Evolutionary conservation across 1,284 basidiomycete species (phyloP).

Genomic region (Microbotryum lychnidis-dioicae): DNA sequence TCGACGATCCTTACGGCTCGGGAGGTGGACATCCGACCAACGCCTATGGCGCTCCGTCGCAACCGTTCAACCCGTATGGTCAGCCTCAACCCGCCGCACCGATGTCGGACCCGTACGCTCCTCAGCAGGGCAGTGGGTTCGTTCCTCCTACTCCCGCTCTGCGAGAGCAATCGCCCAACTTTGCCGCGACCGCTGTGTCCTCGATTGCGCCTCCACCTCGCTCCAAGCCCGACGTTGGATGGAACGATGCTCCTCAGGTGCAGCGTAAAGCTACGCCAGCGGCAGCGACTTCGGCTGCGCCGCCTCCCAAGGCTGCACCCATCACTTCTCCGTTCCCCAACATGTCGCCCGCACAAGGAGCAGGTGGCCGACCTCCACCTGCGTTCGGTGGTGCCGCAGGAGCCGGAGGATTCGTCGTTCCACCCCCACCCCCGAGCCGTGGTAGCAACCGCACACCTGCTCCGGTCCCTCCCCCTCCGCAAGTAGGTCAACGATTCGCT

Average conservation of each 20-base stretch:
- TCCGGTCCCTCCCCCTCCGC: constrained; percentile 37
- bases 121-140: constrained; percentile 13
- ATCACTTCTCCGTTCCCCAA: constrained; percentile 89
- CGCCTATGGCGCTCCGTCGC: not conserved
- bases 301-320: constrained; percentile 51
- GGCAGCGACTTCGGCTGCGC: constrained; percentile 47
- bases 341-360: constrained; percentile 34
- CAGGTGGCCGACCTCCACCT: constrained; percentile 28
- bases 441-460: constrained; percentile 32
- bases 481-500: constrained; percentile 28
- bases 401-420: constrained; percentile 34
- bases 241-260: constrained; percentile 78
- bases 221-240: constrained; percentile 56
- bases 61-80: constrained; percentile 19
- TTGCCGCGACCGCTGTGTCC: constrained; percentile 40
- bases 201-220: constrained; percentile 38
- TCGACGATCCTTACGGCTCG: constrained; percentile 27
- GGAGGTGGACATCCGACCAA: constrained; percentile 9
- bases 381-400: constrained; percentile 12
- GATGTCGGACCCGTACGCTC: constrained; percentile 30
- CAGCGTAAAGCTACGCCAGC: constrained; percentile 47
- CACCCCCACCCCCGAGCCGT: constrained; percentile 34
- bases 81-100: constrained; percentile 9
- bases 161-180: constrained; percentile 40
- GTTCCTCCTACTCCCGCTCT: constrained; percentile 35